Base-by-base conservation (phyloP, 1,284 basidiomycete species). In the Trichosporon sp. region DNA sequence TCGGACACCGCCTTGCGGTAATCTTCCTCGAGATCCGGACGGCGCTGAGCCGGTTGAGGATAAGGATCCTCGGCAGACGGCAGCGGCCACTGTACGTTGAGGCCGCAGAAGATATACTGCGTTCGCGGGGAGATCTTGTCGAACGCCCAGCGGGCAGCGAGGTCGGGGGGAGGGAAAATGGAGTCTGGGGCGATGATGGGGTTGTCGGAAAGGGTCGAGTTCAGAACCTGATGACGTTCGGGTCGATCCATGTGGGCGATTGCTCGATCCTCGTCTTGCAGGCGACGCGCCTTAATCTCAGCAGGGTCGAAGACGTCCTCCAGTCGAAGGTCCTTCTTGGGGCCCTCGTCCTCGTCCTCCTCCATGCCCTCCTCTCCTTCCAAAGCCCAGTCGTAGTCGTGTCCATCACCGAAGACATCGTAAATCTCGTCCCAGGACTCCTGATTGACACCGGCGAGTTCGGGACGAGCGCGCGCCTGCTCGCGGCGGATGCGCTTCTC, bases 271-370 rank as follows among this genome's bases (percentile, higher is more conserved):
- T 93, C 94, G 69, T 95, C 92, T 4, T 94, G 97, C 52, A 99
- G 82, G 82, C 95, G 85, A 59, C 92, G 87, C 66, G 89, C 90
- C 69, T 88, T 88, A 75, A 99, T 98, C 83, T 98, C 93, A 7
- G 94, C 92, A 0, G 96, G 96, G 77, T 99, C 96, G 72, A 99
- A 99, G 67, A 99, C 93, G 79, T 98, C 95, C 73, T 91, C 88
- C 73, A 95, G 91, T 72, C 87, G 89, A 82, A 89, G 89, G 69
- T 94, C 91, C 64, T 79, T 59, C 84, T 84, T 78, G 73, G 88
- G 90, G n/a, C n/a, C n/a, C 34, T 75, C 73, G 34, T 82, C 81
- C 27, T 88, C 87, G 34, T 89, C 86, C 4, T 82, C 79, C 58
- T 84, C 88, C 65, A 96, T 65, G 5, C 71, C 74, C 36, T 82